Base-by-base conservation (phyloP, 768 basidiomycete genomes). In the Amanita phalloides region DNA sequence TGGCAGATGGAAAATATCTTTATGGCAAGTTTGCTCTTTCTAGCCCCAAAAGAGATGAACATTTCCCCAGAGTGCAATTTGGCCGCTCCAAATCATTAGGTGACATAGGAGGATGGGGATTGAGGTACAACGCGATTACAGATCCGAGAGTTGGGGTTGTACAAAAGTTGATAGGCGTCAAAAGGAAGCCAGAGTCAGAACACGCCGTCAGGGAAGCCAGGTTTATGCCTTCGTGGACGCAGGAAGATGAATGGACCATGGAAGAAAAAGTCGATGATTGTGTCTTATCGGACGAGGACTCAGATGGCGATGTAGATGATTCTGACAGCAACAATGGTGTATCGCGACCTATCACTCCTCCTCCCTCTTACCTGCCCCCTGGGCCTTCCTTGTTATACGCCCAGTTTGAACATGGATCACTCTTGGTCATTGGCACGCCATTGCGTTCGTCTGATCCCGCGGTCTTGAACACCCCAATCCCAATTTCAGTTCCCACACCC, bases 141-240 rank as follows among this genome's bases (percentile, higher is more conserved):
- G 84, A 90, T 57, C 88, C 86, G 4, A 72, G 87, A 14, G 69
- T 89, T 10, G 78, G 82, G 2, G 71, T 90, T 8, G 75, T 87
- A 37, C 73, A 70, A 54, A 82, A 81, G 62, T 63, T 90, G 41
- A 79, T 81, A 53, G 85, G 82, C 1, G 75, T 81, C 26, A 90
- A 88, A 68, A 72, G 86, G 55, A 89, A 82, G 65, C 54, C 62
- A 14, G 67, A 61, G 9, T 56, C 60, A n/a, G 65, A 65, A 25
- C 69, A 74, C 55, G 68, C 66, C 3, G 53, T 53, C 17, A 66
- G 71, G 9, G 61, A 63, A 9, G 45, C 46, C 58, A 72, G 68
- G 53, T 65, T 62, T 53, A 63, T 66, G 9, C 69, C 72, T 10
- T 45, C 44, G 11, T 77, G 81, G 78, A 56, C 65, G 21, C 64